Evolutionary conservation across 2,329 filamentous ascomycete genomes (phyloP), one percentile per base, ranked within the genome.

Genomic region (Colletotrichum phormii): DNA sequence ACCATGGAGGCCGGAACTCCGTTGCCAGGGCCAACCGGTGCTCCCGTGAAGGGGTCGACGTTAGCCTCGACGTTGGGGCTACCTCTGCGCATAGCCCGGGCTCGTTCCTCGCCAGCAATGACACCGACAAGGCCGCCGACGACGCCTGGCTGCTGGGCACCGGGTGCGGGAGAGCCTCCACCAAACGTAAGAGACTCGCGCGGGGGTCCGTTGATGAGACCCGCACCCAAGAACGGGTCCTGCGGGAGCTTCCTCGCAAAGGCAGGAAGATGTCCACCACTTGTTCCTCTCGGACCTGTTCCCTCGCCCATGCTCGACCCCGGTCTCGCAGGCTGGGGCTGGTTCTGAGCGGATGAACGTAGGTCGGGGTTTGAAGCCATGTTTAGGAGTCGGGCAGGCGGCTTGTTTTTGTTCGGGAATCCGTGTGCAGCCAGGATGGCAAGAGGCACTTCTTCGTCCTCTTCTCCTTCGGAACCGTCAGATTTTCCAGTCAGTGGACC

Each of bases 391-490:
- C 90, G 89, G 31, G 89, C 92, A 1, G 95, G 94, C 15, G 94
- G 93, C 22, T 94, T 90, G 77, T 90, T 92, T 82, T 91, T 95
- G 81, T 88, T 91, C 0, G 95, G 95, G 78, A 98, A 98, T 2
- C 95, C 95, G 80, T 98, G 95, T 2, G 95, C 95, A 67, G 94
- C 93, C 24, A 98, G 86, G 76, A 98, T 97, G 13, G 92, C 95
- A 53, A 98, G 85, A 0, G 95, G 95, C 13, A 97, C 89, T 77
- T 98, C 95, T 71, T 98, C 95, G 77, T 98, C 95, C 62, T 97
- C 95, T 77, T 98, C 95, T 37, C 49, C 61, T 70, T 95, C 94
- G 0, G 91, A 92, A 5, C 79, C 83, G n/a, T 89, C 87, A 0
- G 86, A 85, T 2, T 81, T 80, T 64, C 75, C 83, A 29, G 78